phyloP scores from a whole-genome alignment of 257 asterid species.

The Osmanthus fragrans region DNA sequence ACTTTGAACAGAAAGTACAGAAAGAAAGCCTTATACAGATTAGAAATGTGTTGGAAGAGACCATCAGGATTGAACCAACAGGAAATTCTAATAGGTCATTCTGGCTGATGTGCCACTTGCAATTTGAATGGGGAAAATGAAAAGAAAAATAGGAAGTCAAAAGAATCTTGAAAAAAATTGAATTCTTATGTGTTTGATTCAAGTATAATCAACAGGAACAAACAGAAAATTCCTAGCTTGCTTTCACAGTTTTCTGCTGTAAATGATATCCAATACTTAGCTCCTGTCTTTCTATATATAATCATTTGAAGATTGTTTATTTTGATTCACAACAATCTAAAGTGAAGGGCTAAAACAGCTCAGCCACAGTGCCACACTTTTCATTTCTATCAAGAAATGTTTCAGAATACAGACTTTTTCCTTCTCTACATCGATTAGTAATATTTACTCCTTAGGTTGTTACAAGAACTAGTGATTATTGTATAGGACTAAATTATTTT shows the following conservation, averaged over 20 bases:
- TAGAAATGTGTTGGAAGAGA: background rate
- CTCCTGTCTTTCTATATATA: background rate
- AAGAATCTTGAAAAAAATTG: background rate
- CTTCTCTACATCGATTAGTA: background rate
- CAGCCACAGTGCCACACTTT: background rate
- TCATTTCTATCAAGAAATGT: background rate
- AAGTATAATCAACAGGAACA: background rate
- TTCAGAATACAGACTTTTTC: background rate
- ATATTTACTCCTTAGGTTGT: background rate
- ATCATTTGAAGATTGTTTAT: background rate
- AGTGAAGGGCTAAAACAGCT: background rate
- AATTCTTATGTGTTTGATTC: background rate
- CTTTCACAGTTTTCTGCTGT: background rate
- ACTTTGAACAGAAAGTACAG: background rate
- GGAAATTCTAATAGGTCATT: background rate
- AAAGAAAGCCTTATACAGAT: background rate
- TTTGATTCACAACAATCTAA: background rate
- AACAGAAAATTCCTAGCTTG: background rate
- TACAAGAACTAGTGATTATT: background rate
- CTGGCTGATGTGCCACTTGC: background rate
- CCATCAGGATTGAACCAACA: background rate
- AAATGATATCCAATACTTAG: background rate
- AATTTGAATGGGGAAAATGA: background rate
- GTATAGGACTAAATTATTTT: too few relatives aligned
- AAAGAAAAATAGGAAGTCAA: background rate